A percentile compares a stretch with the other conserved stretches of the same genome.
phyloP scores from a whole-genome alignment of 1,139 yeast species.

The Arxiozyma telluris region DNA sequence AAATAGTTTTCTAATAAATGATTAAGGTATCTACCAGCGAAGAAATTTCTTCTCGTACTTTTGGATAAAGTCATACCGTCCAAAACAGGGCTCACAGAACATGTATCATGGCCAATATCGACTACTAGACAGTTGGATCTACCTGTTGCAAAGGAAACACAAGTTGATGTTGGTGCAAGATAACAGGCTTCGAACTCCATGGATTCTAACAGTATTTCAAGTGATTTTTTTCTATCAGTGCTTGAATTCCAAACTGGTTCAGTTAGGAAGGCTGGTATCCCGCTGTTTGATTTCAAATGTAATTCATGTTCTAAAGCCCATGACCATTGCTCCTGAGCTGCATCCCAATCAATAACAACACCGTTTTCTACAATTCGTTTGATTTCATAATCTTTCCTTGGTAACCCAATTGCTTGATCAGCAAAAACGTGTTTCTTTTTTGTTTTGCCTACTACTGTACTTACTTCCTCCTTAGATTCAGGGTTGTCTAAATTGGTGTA shows the following conservation, averaged over 20 bases:
- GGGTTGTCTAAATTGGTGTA: conserved; percentile 6
- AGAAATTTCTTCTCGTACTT: conserved; percentile 59
- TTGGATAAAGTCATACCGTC: conserved; percentile 83
- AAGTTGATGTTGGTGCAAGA: conserved; percentile 76
- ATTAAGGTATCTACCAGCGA: conserved; percentile 51
- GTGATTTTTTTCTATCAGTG: conserved; percentile 57
- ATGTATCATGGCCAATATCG: conserved; percentile 80
- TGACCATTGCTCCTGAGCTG: conserved; percentile 57
- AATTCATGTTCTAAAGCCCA: conserved; percentile 38
- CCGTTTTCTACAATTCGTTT: conserved; percentile 55
- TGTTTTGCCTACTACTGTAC: conserved; percentile 14
- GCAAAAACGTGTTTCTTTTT: conserved; percentile 31
- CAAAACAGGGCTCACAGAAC: conserved; percentile 82
- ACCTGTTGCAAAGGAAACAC: conserved; percentile 88
- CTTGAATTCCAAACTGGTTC: conserved; percentile 56
- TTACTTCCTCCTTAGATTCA: neutral
- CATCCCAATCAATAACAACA: conserved; percentile 62
- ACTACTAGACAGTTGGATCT: conserved; percentile 89
- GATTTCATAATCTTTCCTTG: conserved; percentile 45
- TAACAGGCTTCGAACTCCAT: conserved; percentile 80
- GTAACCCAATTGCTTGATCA: conserved; percentile 51
- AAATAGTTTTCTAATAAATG: conserved; percentile 18
- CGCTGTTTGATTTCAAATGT: conserved; percentile 25
- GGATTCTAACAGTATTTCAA: conserved; percentile 68
- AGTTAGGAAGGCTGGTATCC: conserved; percentile 33